Percentiles rank a stretch among this genome's conserved stretches.
These are phyloP conservation scores for Phytopythium helicoides DNA, from an alignment of 352 stramenopile species.

Conservation along the genomic window DNA sequence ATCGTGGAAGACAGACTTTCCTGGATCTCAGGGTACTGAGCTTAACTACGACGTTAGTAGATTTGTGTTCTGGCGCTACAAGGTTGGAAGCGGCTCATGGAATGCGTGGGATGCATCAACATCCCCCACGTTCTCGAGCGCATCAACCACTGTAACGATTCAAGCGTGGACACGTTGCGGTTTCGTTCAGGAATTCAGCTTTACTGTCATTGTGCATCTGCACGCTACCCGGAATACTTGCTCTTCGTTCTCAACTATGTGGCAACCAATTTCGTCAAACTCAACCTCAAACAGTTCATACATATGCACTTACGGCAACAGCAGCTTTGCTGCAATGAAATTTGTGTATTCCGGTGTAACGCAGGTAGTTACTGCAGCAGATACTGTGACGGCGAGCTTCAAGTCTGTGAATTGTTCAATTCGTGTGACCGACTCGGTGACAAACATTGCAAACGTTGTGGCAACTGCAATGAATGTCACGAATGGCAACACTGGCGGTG, in stretches of 20 bases:
- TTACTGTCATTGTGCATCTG: not conserved
- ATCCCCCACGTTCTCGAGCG: not conserved
- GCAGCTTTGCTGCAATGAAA: not conserved
- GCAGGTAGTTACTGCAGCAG: not conserved
- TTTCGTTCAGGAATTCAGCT: not conserved
- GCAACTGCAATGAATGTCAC: not conserved
- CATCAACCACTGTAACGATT: not conserved
- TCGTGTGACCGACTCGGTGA: not conserved
- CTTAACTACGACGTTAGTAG: not conserved
- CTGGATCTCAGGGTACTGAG: not conserved
- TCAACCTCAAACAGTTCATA: not conserved
- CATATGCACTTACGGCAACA: not conserved
- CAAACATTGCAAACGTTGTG: not conserved
- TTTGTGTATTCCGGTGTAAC: not conserved
- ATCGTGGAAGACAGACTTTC: not conserved
- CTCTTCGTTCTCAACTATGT: no score
- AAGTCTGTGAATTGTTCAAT: not conserved
- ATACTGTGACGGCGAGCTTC: not conserved
- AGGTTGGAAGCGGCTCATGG: not conserved
- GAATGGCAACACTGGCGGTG: not conserved
- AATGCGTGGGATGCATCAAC: not conserved
- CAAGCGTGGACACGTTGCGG: conserved; percentile 1
- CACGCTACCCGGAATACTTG: no score
- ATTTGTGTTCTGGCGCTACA: conserved; percentile 4
- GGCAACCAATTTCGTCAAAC: no score